Base-by-base conservation (phyloP, 2,329 filamentous ascomycete species). In the Beauveria sp. region DNA sequence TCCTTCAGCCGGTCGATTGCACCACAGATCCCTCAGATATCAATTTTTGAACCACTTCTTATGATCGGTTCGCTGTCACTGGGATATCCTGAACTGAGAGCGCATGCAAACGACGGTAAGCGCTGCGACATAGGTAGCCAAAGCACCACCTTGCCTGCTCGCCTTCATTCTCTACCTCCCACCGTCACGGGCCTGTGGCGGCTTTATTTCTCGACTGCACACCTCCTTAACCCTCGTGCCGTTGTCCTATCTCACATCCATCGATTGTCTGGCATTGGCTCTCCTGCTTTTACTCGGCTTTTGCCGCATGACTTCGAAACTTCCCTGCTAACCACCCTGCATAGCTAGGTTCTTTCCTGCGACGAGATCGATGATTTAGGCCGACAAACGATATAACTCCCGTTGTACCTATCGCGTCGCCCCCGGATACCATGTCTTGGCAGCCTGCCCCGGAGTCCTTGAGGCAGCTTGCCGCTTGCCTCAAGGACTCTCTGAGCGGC, bases 401-500 rank as follows among this genome's bases (percentile, higher is more conserved):
- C 50, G 3, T 20, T 42, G 28, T 48, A 31, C 9, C 42, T 54
- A 28, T 54, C 43, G 28, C 58, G 10, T 42, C 40, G 5, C 42
- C n/a, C 31, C 42, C 42, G 42, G 68, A 70, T 71, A 77, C 71
- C 73, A 97, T 96, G 93, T 85, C 88, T 76, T 99, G 95, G 95
- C 90, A 96, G 80, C 95, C 95, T 65, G 82, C 90, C 71, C 85
- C 88, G 70, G 90, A 93, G 81, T 91, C 89, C 74, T 82, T 99
- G 80, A 84, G 84, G 81, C 93, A 97, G 83, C 86, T 99, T 67
- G 89, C 91, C 68, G 85, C 88, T 71, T 97, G 88, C 77, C 85
- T 99, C 71, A 91, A 88, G 78, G 93, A 98, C 79, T 97, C 95
- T 50, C 82, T 98, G 70, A 96, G 91, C 74, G 89, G 88, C 68